A percentile compares a stretch with the other conserved stretches of the same genome.
Conservation (phyloP, 495 filamentous ascomycete genomes). For the Penicillium samsonianum region DNA sequence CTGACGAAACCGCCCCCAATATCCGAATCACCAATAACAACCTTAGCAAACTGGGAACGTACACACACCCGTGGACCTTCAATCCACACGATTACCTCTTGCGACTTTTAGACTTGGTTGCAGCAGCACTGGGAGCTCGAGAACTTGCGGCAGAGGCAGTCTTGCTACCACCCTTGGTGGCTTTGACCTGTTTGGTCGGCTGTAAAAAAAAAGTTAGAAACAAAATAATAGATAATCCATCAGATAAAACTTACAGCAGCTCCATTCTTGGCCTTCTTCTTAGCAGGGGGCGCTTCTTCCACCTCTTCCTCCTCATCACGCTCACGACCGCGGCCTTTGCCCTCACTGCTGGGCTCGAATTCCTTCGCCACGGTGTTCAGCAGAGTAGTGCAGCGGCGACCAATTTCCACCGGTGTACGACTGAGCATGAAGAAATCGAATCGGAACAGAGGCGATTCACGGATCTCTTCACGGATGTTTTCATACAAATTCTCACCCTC, state of each 20-base stretch:
- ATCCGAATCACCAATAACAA: constrained; percentile 13
- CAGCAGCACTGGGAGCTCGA: constrained; percentile 56
- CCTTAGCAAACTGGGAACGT: constrained; percentile 14
- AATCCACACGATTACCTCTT: constrained; percentile 45
- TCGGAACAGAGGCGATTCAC: constrained; percentile 91
- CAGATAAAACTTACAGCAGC: constrained; percentile 57
- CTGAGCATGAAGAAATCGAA: constrained; percentile 99
- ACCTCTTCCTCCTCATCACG: constrained; percentile 69
- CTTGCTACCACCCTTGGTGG: constrained; percentile 57
- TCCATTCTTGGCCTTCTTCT: constrained; percentile 89
- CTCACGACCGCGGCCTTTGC: constrained; percentile 72
- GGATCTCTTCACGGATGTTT: constrained; percentile 85
- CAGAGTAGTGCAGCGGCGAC: constrained; percentile 88
- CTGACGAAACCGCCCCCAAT: constrained; percentile 10
- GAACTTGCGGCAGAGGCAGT: constrained; percentile 53
- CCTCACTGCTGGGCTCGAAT: constrained; percentile 78
- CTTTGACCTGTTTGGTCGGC: constrained; percentile 64
- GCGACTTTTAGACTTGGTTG: constrained; percentile 48
- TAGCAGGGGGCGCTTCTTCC: constrained; percentile 81
- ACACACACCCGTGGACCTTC: constrained; percentile 13
- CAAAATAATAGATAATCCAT: not conserved
- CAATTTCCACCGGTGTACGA: constrained; percentile 88
- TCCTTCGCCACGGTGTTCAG: constrained; percentile 92
- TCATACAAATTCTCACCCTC: constrained; percentile 84
- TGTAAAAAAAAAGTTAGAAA: constrained; percentile 18